Conservation (phyloP, 2,329 filamentous ascomycete genomes). For the Didymella pomorum region DNA sequence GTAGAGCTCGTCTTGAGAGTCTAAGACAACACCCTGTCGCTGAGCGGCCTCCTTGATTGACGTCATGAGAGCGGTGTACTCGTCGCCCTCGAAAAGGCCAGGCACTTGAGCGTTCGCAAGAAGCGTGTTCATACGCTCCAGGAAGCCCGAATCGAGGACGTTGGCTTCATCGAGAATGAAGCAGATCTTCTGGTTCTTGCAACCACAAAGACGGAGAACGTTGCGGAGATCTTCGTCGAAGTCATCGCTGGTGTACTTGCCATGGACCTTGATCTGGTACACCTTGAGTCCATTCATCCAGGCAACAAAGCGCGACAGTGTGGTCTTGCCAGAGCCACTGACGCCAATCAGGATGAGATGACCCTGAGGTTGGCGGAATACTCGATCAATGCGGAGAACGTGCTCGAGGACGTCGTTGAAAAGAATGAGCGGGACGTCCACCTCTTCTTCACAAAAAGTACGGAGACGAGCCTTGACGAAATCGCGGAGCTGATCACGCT, state of each 20-base stretch:
- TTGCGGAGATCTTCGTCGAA: conserved; percentile 97
- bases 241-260: conserved; percentile 96
- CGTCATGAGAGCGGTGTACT: conserved; percentile 98
- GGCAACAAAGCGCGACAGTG: conserved; percentile 94
- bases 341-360: conserved; percentile 99
- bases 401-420: conserved; percentile 99
- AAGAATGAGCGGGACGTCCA: conserved; percentile 97
- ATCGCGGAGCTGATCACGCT: conserved; percentile 91
- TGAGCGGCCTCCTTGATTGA: conserved; percentile 98
- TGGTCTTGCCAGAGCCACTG: conserved; percentile 98
- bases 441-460: conserved; percentile 99
- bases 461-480: conserved; percentile 97
- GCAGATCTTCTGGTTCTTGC: conserved; percentile 99
- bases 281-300: conserved; percentile 99
- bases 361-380: conserved; percentile 97
- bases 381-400: conserved; percentile 95
- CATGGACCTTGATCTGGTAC: conserved; percentile 99
- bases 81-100: conserved; percentile 98
- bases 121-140: conserved; percentile 98
- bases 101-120: conserved; percentile 99
- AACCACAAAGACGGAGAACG: conserved; percentile 90
- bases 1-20: conserved; percentile 99
- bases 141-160: conserved; percentile 96
- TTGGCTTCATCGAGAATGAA: conserved; percentile 99
- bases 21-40: conserved; percentile 89